Base-by-base conservation (phyloP, 495 filamentous ascomycete species). In the Penicillium salamii region DNA sequence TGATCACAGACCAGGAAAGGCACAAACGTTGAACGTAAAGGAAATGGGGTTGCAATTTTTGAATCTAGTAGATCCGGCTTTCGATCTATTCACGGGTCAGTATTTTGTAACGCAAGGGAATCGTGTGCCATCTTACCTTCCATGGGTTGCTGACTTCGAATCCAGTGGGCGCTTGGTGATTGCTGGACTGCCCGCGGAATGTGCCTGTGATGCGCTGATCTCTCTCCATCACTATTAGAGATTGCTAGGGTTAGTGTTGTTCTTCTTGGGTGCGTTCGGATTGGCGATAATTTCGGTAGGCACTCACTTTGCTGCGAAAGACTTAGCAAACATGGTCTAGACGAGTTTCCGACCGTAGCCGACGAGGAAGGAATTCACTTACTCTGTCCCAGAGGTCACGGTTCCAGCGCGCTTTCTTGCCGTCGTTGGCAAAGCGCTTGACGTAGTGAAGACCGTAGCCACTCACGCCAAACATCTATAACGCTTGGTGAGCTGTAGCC, bases 61-160 rank as follows among this genome's bases (percentile, higher is more conserved):
- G 43, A 36, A 41, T 47, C 51, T 72, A 74, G 54, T 57, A 72
- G 12, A 72, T 68, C 53, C 69, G 68, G 52, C 67, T 72, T 55
- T 74, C 71, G 50, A 74, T 40, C 70, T 74, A 51, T 29, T 18
- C 14, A 13, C 19, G 5, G 23, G 41, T 67, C 43, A 63, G 59
- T 46, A 41, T 42, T 19, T 38, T 14, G n/a, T 28, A 40, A 11
- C 15, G 7, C 17, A 21, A 18, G 12, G 17, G 14, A 3, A 11
- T 12, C 11, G 20, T 15, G n/a, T 34, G 13, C 47, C 12, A 52
- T 49, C 75, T 41, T 78, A 89, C 87, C 80, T 82, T 91, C 95
- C 95, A 99, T 23, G 90, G 87, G 69, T 96, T 96, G 79, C 86
- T 97, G 59, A 96, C 57, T 62, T 96, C 92, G 75, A 95, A 99